Percentiles rank a stretch among this genome's conserved stretches.
Conservation (phyloP, 2,329 filamentous ascomycete species). For the Penicillium glabrum region DNA sequence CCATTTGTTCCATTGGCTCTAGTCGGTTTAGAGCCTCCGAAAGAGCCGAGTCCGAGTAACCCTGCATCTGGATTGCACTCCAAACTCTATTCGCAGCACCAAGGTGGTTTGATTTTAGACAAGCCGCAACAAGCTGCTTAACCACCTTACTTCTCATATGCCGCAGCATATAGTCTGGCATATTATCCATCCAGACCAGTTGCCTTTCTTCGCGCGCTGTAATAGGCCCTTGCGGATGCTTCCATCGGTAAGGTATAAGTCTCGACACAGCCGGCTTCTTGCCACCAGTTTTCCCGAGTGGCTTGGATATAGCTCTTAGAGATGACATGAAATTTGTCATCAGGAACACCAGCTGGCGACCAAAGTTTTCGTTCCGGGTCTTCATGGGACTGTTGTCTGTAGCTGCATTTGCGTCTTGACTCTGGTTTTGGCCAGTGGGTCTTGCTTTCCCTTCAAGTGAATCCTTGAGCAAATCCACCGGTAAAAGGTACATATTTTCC, state of each 20-base stretch:
- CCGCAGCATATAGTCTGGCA: slow-evolving; percentile 43
- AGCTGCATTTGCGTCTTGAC: background rate
- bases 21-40: slow-evolving; percentile 19
- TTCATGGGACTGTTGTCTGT: background rate
- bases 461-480: slow-evolving; percentile 32
- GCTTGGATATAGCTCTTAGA: slow-evolving; percentile 19
- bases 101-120: slow-evolving; percentile 18
- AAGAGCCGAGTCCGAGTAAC: slow-evolving; percentile 21
- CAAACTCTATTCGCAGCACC: slow-evolving; percentile 26
- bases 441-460: slow-evolving; percentile 17
- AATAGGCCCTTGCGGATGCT: slow-evolving; percentile 31
- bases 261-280: slow-evolving; percentile 17
- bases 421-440: background rate
- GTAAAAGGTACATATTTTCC: slow-evolving; percentile 33
- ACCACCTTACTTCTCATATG: slow-evolving; percentile 38
- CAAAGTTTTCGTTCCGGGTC: background rate
- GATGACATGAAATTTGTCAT: slow-evolving; percentile 29
- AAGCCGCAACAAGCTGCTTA: slow-evolving; percentile 37
- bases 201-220: slow-evolving; percentile 26
- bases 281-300: slow-evolving; percentile 5
- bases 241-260: slow-evolving; percentile 38
- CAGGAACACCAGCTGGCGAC: slow-evolving; percentile 23
- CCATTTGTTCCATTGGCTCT: slow-evolving; percentile 28
- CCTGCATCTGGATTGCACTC: slow-evolving; percentile 24
- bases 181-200: slow-evolving; percentile 50